Conservation (phyloP, 192 early-diverging fungal genomes). For the Backusella psychrophila region DNA sequence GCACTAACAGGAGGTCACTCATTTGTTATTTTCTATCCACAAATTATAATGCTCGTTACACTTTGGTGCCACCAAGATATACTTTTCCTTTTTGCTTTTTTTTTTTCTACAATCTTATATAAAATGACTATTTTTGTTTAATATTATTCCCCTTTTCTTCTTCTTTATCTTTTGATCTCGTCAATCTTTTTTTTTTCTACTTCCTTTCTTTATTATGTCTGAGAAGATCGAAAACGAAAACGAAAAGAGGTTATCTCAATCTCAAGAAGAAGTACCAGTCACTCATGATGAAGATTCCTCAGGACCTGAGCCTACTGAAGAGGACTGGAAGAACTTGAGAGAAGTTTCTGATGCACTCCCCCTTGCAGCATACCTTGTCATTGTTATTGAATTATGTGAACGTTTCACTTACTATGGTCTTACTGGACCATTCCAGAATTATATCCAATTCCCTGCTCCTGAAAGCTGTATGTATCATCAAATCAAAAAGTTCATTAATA, state of each 20-base stretch:
- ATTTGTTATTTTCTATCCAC: background rate
- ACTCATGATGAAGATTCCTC: slow-evolving; percentile 31
- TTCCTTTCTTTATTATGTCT: slow-evolving; percentile 13
- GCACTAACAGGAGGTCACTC: background rate
- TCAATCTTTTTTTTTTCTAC: background rate
- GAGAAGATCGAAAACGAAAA: slow-evolving; percentile 20
- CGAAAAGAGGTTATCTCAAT: background rate
- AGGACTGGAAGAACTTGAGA: slow-evolving; percentile 53
- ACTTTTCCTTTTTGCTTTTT: background rate
- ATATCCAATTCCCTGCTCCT: slow-evolving; percentile 49
- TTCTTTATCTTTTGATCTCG: background rate
- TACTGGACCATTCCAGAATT: slow-evolving; percentile 57
- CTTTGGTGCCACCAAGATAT: background rate
- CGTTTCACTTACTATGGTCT: slow-evolving; percentile 66
- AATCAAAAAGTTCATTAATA: no score
- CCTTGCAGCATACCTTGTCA: slow-evolving; percentile 47
- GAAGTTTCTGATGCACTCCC: slow-evolving; percentile 62
- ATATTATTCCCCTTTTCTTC: background rate
- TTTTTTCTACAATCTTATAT: slow-evolving; percentile 1
- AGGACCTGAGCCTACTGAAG: slow-evolving; percentile 54
- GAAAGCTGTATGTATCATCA: slow-evolving; percentile 17
- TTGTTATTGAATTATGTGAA: slow-evolving; percentile 61
- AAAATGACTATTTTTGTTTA: background rate
- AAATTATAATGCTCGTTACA: background rate
- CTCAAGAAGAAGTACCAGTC: background rate